Conservation (phyloP, 345 rosid genomes). For the Brassica juncea region DNA sequence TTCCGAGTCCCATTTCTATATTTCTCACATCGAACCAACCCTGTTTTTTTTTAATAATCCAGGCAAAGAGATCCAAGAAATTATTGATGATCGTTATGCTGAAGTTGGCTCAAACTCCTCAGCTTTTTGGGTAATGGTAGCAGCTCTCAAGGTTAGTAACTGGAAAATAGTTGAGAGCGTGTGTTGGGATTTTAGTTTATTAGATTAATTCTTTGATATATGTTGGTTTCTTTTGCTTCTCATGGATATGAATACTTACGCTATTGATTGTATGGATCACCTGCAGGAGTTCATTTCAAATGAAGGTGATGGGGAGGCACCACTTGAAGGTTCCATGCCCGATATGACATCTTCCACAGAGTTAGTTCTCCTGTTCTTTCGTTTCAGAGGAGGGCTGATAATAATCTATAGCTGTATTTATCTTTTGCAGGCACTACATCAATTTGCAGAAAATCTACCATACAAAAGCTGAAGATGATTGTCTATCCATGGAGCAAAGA, state of each 20-base stretch:
- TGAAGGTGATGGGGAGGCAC: constrained; percentile 89
- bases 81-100: constrained; percentile 61
- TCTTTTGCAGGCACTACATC: constrained; percentile 72
- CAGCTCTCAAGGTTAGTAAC: constrained; percentile 81
- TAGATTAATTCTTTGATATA: constrained; percentile 2
- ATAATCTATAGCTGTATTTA: constrained; percentile 12
- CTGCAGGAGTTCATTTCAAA: constrained; percentile 77
- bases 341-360: constrained; percentile 99
- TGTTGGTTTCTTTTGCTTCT: background rate
- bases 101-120: constrained; percentile 73
- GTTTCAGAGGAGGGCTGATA: background rate
- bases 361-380: constrained; percentile 50
- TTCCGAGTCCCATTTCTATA: background rate
- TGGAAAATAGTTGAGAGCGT: constrained; percentile 11
- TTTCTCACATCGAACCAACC: constrained; percentile 9
- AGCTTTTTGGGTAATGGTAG: constrained; percentile 96
- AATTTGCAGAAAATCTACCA: constrained; percentile 89
- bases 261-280: constrained; percentile 11
- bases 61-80: constrained; percentile 66
- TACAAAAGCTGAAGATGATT: constrained; percentile 91
- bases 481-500: constrained; percentile 65
- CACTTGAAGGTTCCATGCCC: constrained; percentile 94
- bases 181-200: background rate
- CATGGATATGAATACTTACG: background rate
- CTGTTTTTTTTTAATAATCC: constrained; percentile 4